Conservation (phyloP, 2,329 filamentous ascomycete genomes). For the Aspergillus ibericus region DNA sequence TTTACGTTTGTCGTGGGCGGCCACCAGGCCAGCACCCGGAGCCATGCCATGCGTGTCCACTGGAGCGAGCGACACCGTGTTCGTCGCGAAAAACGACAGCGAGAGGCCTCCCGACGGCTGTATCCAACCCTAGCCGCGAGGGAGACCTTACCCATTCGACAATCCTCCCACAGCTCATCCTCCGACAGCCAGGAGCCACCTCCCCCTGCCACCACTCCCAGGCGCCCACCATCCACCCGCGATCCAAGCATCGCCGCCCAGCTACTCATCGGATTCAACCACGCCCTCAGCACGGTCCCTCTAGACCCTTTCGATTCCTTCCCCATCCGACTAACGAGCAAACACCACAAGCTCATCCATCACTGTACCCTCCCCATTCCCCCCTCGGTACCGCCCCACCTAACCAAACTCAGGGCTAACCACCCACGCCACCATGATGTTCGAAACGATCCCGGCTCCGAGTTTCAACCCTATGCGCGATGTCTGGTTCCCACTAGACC, state of each 20-base stretch:
- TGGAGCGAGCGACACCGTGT: constrained; percentile 33
- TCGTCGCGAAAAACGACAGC: constrained; percentile 13
- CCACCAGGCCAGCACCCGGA: constrained; percentile 26
- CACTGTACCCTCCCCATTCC: constrained; percentile 30
- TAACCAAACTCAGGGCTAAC: constrained; percentile 27
- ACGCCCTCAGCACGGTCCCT: constrained; percentile 27
- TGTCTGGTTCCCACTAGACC: constrained; percentile 42
- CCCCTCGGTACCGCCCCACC: constrained; percentile 3
- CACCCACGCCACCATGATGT: constrained; percentile 36
- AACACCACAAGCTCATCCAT: constrained; percentile 39
- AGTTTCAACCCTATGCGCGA: constrained; percentile 43
- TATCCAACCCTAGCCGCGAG: no score
- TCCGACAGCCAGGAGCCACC: no score
- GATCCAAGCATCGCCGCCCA: constrained; percentile 15
- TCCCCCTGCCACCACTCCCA: not conserved
- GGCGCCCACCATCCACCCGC: not conserved
- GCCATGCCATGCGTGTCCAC: constrained; percentile 41
- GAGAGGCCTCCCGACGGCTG: not conserved
- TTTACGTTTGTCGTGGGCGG: constrained; percentile 26
- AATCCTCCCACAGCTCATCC: not conserved
- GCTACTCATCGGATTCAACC: constrained; percentile 28
- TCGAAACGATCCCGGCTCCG: constrained; percentile 25
- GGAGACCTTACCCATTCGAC: no score
- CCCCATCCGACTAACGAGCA: constrained; percentile 33
- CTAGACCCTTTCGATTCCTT: constrained; percentile 41